Evolutionary conservation across 257 asterid species (phyloP), one percentile per base, ranked within the genome.

Genomic region (Solanum tarijense): DNA sequence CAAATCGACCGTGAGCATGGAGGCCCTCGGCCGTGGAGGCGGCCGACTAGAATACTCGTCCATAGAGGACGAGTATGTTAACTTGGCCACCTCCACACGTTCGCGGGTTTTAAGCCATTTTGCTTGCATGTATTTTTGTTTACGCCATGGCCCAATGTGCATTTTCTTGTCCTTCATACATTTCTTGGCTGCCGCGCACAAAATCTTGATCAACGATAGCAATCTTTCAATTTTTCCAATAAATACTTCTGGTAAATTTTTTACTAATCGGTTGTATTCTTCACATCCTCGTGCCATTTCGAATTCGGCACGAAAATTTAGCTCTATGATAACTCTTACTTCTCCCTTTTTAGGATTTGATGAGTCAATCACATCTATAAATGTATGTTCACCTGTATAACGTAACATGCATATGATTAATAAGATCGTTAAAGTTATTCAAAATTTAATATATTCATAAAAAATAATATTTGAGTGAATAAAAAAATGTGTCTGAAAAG

Each of bases 61-160:
- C 31, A 60, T 90, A 1, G 90, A 90, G 1, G 92, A 83, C 16
- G 92, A 74, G 60, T 88, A 88, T 0, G 93, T 89, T n/a, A 86
- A 65, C 2, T 94, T 36, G 21, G 91, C 20, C 9, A 92, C 85
- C 7, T 94, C 86, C 31, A 79, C 60, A 21, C 97, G 89, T 86
- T 93, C 90, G 20, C 93, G 90, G 25, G 92, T 91, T 82, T 88
- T 90, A 2, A 95, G 91, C 99, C 99, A 97, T 90, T 97, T 97
- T 9, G 98, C 98, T 83, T 97, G 96, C 99, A 97, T 95, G 92
- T 97, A 97, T 4, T 94, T 91, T 3, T 94, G 97, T 89, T 94
- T 95, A 60, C 99, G 93, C 99, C 99, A 96, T 3, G 98, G 99
- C 8, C 94, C 99, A 94, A 96, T 87, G 89, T 96, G 98, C 94